Percentiles rank a stretch among this genome's conserved stretches.
Evolutionary conservation across 2,329 filamentous ascomycete genomes (phyloP).

Genomic region (Elsinoe ampelina): DNA sequence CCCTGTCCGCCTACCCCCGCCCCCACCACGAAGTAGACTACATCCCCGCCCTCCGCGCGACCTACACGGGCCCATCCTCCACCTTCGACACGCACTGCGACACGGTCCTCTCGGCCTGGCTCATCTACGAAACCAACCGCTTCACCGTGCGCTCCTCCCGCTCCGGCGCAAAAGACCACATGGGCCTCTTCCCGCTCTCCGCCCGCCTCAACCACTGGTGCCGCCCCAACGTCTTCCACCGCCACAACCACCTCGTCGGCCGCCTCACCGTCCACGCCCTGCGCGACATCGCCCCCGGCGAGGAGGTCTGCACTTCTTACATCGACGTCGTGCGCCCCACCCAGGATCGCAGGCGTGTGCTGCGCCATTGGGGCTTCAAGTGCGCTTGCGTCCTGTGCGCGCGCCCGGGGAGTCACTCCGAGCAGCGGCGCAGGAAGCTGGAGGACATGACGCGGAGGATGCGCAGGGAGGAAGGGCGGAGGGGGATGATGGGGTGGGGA

Average conservation of each 20-base stretch:
- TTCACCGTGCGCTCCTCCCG: conserved; percentile 16
- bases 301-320: conserved; percentile 23
- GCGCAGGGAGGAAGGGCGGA: conserved; percentile 9
- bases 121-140: conserved; percentile 17
- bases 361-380: conserved; percentile 24
- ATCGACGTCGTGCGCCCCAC: conserved; percentile 16
- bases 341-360: conserved; percentile 13
- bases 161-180: conserved; percentile 11
- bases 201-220: conserved; percentile 17
- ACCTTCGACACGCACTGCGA: conserved; percentile 13
- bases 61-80: conserved; percentile 5
- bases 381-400: conserved; percentile 23
- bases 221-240: conserved; percentile 17
- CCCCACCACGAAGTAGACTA: conserved; percentile 14
- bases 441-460: conserved; percentile 10
- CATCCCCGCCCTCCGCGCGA: conserved; percentile 12
- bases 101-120: conserved; percentile 12
- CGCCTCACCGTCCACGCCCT: conserved; percentile 22
- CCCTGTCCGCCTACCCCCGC: conserved; percentile 7
- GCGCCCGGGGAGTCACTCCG: conserved; percentile 15
- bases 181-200: conserved; percentile 15
- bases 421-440: conserved; percentile 14
- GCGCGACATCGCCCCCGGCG: conserved; percentile 23
- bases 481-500: conserved; percentile 9
- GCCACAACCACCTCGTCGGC: conserved; percentile 15